A percentile compares a stretch with the other conserved stretches of the same genome.
phyloP scores from a whole-genome alignment of 1,284 basidiomycete genomes.

The Agroathelia rolfsii region DNA sequence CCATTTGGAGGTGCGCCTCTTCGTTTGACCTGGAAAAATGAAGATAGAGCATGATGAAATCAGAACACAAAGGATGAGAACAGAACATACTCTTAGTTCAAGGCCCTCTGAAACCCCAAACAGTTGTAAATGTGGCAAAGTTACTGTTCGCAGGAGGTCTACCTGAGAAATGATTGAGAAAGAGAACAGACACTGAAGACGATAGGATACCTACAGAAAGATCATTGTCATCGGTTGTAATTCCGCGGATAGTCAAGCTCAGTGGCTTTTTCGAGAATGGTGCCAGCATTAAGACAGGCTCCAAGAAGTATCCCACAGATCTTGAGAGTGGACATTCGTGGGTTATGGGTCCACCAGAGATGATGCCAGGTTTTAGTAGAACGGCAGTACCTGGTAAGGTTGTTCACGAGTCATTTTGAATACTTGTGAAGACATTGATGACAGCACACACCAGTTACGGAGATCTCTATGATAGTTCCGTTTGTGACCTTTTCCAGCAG shows the following conservation, averaged over 20 bases:
- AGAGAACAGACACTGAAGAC: conserved; percentile 6
- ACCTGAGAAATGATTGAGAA: conserved; percentile 38
- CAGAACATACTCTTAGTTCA: conserved; percentile 59
- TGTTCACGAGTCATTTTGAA: conserved; percentile 6
- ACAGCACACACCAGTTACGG: conserved; percentile 69
- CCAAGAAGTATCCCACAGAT: conserved; percentile 90
- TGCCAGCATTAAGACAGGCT: conserved; percentile 83
- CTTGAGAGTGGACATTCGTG: conserved; percentile 87
- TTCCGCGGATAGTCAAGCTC: conserved; percentile 73
- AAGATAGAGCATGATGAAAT: conserved; percentile 7
- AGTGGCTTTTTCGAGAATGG: conserved; percentile 91
- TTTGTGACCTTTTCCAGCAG: conserved; percentile 91
- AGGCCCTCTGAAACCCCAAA: conserved; percentile 85
- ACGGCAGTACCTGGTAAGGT: conserved; percentile 71
- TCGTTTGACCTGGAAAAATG: conserved; percentile 67
- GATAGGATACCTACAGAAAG: conserved; percentile 56
- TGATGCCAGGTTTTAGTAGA: conserved; percentile 85
- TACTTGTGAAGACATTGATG: conserved; percentile 4
- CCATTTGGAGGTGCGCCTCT: conserved; percentile 87
- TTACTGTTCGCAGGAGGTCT: conserved; percentile 88
- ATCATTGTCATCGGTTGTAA: conserved; percentile 86
- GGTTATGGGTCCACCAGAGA: conserved; percentile 72
- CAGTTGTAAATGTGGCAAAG: conserved; percentile 82
- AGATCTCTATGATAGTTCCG: conserved; percentile 93
- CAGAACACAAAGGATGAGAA: conserved; percentile 5